Evolutionary conservation across 2,329 filamentous ascomycete genomes (phyloP), one percentile per base, ranked within the genome.

Genomic region (Fusarium verrucosum): DNA sequence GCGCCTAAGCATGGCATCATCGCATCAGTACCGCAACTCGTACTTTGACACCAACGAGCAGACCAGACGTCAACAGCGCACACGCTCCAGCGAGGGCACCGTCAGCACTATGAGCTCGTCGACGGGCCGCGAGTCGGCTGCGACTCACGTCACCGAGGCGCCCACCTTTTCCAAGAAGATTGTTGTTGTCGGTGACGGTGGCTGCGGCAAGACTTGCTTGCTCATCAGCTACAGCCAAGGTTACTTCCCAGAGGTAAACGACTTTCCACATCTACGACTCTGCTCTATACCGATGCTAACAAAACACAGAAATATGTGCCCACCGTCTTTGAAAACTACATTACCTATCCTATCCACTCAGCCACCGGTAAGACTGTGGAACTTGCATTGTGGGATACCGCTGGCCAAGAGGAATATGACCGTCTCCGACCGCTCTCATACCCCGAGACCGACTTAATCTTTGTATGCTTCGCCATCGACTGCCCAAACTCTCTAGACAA

Each of bases 301-400:
- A 30, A 33, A 16, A 22, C 19, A 16, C 25, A 99, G 95, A 98
- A 97, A 98, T 99, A 99, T 74, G 95, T 99, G 36, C 95, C 95
- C 5, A 99, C 95, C 3, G 95, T 99, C 49, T 99, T 99, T 78
- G 95, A 99, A 76, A 99, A 99, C 83, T 99, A 99, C 86, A 98
- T 99, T 81, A 97, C 95, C 51, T 94, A 97, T 78, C 96, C 94
- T 55, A 91, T 89, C 59, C 95, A 99, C 80, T 87, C 89, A 66
- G 87, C 89, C 40, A 92, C 90, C 13, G 94, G 94, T 74, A 98
- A 97, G 85, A 94, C 90, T 56, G 93, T 99, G 69, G 95, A 99
- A 81, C 87, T 99, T 62, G 95, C 95, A 36, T 86, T 99, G 49
- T 99, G 95, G 95, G 95, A 99, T 80, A 99, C 95, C 25, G 95